These are phyloP conservation scores for Cordyceps fumosorosea DNA, from an alignment of 2,329 filamentous ascomycete species.

Conservation along the genomic window DNA sequence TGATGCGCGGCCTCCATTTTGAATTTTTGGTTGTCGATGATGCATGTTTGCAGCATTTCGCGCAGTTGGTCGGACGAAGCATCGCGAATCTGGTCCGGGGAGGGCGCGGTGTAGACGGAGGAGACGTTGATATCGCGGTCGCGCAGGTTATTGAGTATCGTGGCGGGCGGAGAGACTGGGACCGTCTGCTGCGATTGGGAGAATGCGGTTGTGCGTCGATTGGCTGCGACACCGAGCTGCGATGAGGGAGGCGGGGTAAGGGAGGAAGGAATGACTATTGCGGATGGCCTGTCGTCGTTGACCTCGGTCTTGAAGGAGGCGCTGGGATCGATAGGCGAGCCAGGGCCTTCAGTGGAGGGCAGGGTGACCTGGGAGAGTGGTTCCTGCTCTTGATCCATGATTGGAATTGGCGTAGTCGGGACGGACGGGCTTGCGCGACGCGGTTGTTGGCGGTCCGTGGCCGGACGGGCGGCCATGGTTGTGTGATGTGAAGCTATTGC, in stretches of 20 bases:
- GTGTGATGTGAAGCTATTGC: not conserved
- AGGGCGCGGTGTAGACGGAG: constrained; percentile 38
- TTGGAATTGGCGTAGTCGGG: constrained; percentile 5
- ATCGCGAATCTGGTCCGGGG: constrained; percentile 42
- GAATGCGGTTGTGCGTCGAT: constrained; percentile 19
- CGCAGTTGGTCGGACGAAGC: constrained; percentile 51
- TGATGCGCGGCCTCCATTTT: constrained; percentile 85
- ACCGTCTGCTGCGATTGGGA: constrained; percentile 40
- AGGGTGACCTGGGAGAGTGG: constrained; percentile 44
- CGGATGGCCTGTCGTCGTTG: constrained; percentile 38
- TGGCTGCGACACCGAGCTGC: constrained; percentile 33
- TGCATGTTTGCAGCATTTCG: constrained; percentile 46
- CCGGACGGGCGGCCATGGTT: constrained; percentile 5
- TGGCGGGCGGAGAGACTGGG: constrained; percentile 50
- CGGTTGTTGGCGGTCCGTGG: not conserved
- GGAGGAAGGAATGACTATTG: constrained; percentile 50
- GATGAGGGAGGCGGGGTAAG: constrained; percentile 52
- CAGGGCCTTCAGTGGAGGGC: constrained; percentile 50
- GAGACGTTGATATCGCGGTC: constrained; percentile 21
- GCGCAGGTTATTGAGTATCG: constrained; percentile 31
- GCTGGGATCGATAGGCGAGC: constrained; percentile 44
- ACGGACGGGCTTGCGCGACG: not conserved
- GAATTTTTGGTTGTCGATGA: constrained; percentile 51
- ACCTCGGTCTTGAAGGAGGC: constrained; percentile 44
- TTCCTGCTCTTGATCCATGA: not conserved